These are phyloP conservation scores for Haplosporangium sp. DNA, from an alignment of 371 early-diverging fungal genomes.

Conservation along the genomic window DNA sequence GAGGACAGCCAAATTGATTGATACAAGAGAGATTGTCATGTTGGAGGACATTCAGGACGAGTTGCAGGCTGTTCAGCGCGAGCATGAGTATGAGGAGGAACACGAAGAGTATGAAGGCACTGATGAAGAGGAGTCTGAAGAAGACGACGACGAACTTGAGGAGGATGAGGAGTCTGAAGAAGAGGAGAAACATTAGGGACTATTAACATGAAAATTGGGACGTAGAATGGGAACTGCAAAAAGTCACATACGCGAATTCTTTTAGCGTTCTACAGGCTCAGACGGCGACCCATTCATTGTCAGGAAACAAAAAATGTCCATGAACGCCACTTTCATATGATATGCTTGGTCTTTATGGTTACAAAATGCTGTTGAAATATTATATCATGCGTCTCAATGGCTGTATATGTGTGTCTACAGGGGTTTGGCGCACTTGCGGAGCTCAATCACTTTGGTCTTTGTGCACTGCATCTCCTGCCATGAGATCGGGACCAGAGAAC, in stretches of 20 bases:
- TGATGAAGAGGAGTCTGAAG: not conserved
- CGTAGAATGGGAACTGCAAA: too few species aligned
- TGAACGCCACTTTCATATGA: not conserved
- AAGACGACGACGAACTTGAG: slow-evolving; percentile 8
- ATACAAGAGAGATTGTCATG: slow-evolving; percentile 46
- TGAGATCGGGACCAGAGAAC: slow-evolving; percentile 93
- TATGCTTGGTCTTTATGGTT: not conserved
- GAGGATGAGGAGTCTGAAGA: slow-evolving; percentile 8
- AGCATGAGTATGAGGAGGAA: slow-evolving; percentile 18
- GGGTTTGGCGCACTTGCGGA: slow-evolving; percentile 95
- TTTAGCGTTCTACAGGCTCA: too few species aligned
- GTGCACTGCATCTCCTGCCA: slow-evolving; percentile 99
- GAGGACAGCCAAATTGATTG: slow-evolving; percentile 53
- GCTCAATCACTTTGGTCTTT: slow-evolving; percentile 85
- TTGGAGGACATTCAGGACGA: slow-evolving; percentile 42
- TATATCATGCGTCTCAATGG: too few species aligned
- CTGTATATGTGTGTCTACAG: slow-evolving; percentile 40
- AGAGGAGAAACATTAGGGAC: not conserved
- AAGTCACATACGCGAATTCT: too few species aligned
- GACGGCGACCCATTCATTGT: too few species aligned
- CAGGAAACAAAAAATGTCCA: slow-evolving; percentile 2
- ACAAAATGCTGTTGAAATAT: not conserved
- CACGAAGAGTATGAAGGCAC: slow-evolving; percentile 12
- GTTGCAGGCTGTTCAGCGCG: slow-evolving; percentile 1
- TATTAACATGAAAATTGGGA: not conserved